These are phyloP conservation scores for Pseudogymnoascus sp. DNA, from an alignment of 2,329 filamentous ascomycete genomes.

Conservation along the genomic window DNA sequence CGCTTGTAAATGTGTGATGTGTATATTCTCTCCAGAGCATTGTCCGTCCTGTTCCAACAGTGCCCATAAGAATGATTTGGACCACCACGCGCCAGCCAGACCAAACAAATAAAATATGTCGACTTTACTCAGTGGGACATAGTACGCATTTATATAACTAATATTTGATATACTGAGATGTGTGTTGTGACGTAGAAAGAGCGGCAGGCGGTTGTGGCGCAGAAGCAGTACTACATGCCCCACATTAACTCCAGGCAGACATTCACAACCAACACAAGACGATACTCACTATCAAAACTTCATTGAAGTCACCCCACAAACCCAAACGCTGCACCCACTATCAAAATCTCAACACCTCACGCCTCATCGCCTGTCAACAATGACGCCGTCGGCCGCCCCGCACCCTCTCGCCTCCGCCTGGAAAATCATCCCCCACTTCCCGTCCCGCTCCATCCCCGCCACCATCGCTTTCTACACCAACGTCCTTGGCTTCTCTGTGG, in stretches of 20 bases:
- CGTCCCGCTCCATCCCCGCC: neutral
- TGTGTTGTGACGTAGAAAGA: neutral
- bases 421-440: constrained; percentile 11
- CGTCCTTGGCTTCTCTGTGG: neutral
- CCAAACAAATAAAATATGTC: neutral
- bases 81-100: neutral
- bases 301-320: neutral
- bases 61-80: neutral
- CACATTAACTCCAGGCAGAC: constrained; percentile 16
- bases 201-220: neutral
- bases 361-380: neutral
- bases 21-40: neutral
- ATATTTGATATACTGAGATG: neutral
- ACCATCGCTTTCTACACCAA: constrained; percentile 9
- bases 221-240: neutral
- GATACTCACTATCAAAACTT: neutral
- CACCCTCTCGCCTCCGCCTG: constrained; percentile 1
- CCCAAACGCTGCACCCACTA: neutral
- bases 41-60: neutral
- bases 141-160: neutral
- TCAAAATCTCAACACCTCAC: neutral
- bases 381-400: neutral
- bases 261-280: neutral
- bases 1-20: neutral
- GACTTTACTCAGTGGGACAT: no score